Base-by-base conservation (phyloP, 768 basidiomycete genomes). In the Boletales sp. region DNA sequence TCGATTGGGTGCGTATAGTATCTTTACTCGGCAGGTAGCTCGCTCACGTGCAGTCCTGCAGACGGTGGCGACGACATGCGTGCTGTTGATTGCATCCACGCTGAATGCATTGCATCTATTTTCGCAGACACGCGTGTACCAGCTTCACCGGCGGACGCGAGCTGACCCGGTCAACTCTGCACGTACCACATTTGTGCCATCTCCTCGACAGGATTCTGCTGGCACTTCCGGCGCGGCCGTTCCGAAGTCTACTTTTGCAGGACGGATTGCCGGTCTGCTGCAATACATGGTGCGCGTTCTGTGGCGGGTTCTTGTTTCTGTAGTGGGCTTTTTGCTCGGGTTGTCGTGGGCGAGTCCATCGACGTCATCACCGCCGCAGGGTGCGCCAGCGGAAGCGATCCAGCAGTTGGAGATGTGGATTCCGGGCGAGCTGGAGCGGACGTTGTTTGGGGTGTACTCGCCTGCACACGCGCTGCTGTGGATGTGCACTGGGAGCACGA, bases 401-500 rank as follows among this genome's bases (percentile, higher is more conserved):
- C 88, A 90, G 61, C 83, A 88, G 62, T 68, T 93, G 44, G 82
- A 87, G 45, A 76, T 87, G 41, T 93, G 90, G 90, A 72, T 76
- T 12, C 90, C 91, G 3, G 83, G 81, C 17, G 81, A 84, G 55
- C 68, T 87, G 36, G 87, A 91, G 61, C 73, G 81, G 53, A 75
- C 74, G 54, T 70, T 93, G 29, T 84, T 93, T 53, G 75, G 78
- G 37, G 67, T 90, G 21, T 93, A 91, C 68, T 92, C 90, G 1
- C 90, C 90, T 36, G 81, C 77, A 13, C 89, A 92, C 57, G 74
- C 78, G 2, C 62, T 89, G 39, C 62, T 90, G 55, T 93, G 90
- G 90, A 76, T 83, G 64, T 79, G 81, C 38, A 82, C 83, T 24
- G 75, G 75, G 8, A 74, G 81, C 19, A 77, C 83, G 17, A 92